These are phyloP conservation scores for Akanthomyces lecanii DNA, from an alignment of 2,329 filamentous ascomycete genomes.

Conservation along the genomic window DNA sequence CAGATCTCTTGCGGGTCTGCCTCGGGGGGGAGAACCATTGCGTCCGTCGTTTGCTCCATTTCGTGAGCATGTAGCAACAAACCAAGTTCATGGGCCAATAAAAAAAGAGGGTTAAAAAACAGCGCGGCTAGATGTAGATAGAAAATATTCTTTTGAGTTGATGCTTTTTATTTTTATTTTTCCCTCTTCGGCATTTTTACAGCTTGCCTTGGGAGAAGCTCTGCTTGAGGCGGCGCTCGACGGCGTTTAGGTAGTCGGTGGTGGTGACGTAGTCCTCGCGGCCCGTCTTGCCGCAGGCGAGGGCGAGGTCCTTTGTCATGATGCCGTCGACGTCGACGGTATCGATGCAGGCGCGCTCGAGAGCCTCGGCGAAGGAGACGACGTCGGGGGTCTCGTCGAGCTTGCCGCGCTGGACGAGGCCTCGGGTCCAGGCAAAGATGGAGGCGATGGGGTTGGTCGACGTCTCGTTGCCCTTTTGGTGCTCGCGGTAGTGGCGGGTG, in stretches of 20 bases:
- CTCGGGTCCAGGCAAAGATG: conserved; percentile 98
- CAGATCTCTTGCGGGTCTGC: conserved; percentile 4
- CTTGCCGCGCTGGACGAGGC: conserved; percentile 86
- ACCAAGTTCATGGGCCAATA: neutral
- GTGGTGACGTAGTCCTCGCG: conserved; percentile 88
- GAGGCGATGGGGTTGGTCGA: conserved; percentile 98
- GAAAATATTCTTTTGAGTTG: neutral
- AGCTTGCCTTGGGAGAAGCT: conserved; percentile 70
- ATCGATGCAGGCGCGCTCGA: conserved; percentile 91
- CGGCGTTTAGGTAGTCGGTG: conserved; percentile 83
- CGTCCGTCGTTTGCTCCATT: neutral
- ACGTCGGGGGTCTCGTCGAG: conserved; percentile 91
- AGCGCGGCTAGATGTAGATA: neutral
- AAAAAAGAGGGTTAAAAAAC: neutral
- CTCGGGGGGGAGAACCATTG: neutral
- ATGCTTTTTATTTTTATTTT: neutral
- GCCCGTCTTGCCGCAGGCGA: conserved; percentile 84
- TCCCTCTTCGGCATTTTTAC: conserved; percentile 36
- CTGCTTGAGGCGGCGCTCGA: conserved; percentile 82
- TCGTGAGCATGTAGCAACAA: neutral
- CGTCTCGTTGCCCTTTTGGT: conserved; percentile 96
- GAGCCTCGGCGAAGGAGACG: conserved; percentile 81
- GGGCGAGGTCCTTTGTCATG: conserved; percentile 99
- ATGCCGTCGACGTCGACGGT: conserved; percentile 90
- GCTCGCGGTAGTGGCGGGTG: conserved; percentile 96